Evolutionary conservation across 2,329 filamentous ascomycete genomes (phyloP).

Genomic region (Trichoderma sp.): DNA sequence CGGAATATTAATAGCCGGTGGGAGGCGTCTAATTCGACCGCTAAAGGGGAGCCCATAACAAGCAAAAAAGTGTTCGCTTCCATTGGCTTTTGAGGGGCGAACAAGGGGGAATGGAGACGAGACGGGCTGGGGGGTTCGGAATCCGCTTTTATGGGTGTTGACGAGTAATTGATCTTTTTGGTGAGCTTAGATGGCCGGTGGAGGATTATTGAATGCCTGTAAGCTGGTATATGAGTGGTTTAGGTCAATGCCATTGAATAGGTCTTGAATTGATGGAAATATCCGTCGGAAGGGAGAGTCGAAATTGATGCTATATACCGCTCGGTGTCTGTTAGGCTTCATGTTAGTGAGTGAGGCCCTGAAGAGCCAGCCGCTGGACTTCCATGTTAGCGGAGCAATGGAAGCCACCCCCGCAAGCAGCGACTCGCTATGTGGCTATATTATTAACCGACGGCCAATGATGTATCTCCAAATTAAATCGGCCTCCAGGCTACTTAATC

Average conservation of each 20-base stretch:
- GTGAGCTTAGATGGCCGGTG: neutral
- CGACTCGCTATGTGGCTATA: neutral
- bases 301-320: neutral
- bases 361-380: neutral
- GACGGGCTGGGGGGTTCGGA: neutral
- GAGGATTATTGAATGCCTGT: neutral
- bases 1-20: neutral
- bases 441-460: conserved; percentile 19
- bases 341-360: neutral
- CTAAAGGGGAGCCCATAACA: neutral
- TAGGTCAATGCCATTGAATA: neutral
- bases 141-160: neutral
- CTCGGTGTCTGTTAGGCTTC: too few relatives aligned
- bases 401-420: neutral
- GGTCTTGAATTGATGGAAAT: neutral
- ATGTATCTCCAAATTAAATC: neutral
- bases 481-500: neutral
- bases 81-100: neutral
- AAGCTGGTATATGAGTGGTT: neutral
- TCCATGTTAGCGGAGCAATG: neutral
- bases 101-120: neutral
- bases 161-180: neutral
- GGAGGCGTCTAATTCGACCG: neutral
- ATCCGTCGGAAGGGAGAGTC: neutral
- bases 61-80: neutral